These are phyloP conservation scores for Apiospora hydei DNA, from an alignment of 2,329 filamentous ascomycete genomes.

Conservation along the genomic window DNA sequence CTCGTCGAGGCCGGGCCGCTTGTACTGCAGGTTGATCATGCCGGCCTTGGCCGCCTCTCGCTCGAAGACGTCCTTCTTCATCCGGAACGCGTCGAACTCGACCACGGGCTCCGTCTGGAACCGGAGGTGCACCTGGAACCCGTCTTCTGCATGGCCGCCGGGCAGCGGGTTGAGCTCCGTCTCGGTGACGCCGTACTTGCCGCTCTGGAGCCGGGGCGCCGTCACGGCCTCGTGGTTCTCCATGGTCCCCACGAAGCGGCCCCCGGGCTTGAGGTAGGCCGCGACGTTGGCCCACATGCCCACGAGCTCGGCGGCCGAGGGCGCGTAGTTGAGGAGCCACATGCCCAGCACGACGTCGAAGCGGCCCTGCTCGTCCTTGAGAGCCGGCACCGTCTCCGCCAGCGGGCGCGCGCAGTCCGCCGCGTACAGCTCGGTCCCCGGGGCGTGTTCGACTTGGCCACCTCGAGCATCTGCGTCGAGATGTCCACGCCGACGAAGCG, in stretches of 20 bases:
- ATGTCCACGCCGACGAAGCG: slow-evolving; percentile 23
- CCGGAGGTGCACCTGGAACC: slow-evolving; percentile 17
- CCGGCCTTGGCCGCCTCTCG: slow-evolving; percentile 17
- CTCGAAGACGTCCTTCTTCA: slow-evolving; percentile 24
- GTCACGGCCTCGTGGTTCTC: slow-evolving; percentile 23
- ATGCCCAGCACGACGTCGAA: slow-evolving; percentile 24
- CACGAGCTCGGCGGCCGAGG: slow-evolving; percentile 18
- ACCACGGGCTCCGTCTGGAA: slow-evolving; percentile 19
- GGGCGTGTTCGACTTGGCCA: slow-evolving; percentile 12
- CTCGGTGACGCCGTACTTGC: slow-evolving; percentile 23
- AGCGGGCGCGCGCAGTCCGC: slow-evolving; percentile 20
- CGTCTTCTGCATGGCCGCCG: neutral
- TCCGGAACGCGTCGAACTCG: slow-evolving; percentile 23
- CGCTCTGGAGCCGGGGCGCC: slow-evolving; percentile 11
- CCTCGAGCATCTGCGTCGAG: slow-evolving; percentile 25
- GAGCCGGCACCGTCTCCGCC: neutral
- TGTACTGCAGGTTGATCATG: slow-evolving; percentile 20
- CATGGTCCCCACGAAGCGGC: slow-evolving; percentile 25
- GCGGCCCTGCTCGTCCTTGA: neutral
- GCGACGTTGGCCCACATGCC: slow-evolving; percentile 26
- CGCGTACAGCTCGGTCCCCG: neutral
- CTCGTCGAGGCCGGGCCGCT: slow-evolving; percentile 9
- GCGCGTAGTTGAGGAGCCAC: slow-evolving; percentile 25
- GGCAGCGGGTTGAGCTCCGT: slow-evolving; percentile 14
- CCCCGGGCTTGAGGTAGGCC: slow-evolving; percentile 25